phyloP scores from a whole-genome alignment of 169 alveolate genomes.

The Plasmodium adleri region DNA sequence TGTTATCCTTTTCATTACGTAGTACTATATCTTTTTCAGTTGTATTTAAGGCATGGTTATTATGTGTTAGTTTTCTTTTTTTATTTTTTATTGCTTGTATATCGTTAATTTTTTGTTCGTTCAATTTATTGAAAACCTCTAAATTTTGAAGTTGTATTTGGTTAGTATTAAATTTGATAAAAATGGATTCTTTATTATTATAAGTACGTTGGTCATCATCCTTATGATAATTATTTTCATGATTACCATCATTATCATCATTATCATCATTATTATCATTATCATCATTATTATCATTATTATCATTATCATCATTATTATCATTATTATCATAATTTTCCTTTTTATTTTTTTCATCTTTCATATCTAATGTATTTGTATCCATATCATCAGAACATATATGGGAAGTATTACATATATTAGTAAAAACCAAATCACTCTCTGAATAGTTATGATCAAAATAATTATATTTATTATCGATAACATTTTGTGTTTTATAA shows the following conservation, averaged over 20 bases:
- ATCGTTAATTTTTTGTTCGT: neutral
- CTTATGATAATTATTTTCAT: neutral
- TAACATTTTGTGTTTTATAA: constrained; percentile 64
- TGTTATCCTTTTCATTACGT: constrained; percentile 19
- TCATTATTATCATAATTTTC: neutral
- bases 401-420: constrained; percentile 38
- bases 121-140: too few species aligned
- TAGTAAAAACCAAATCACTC: constrained; percentile 61
- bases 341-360: neutral
- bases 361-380: neutral
- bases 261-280: neutral
- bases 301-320: neutral
- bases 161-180: neutral
- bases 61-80: neutral
- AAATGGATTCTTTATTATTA: neutral
- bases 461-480: constrained; percentile 38
- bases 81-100: constrained; percentile 2
- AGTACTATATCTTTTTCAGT: constrained; percentile 32
- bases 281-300: neutral
- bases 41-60: neutral
- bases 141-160: neutral
- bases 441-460: constrained; percentile 60
- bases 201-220: neutral
- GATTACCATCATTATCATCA: neutral
- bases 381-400: neutral